These are phyloP conservation scores for Teratosphaeria nubilosa DNA, from an alignment of 2,329 filamentous ascomycete species.

Conservation along the genomic window DNA sequence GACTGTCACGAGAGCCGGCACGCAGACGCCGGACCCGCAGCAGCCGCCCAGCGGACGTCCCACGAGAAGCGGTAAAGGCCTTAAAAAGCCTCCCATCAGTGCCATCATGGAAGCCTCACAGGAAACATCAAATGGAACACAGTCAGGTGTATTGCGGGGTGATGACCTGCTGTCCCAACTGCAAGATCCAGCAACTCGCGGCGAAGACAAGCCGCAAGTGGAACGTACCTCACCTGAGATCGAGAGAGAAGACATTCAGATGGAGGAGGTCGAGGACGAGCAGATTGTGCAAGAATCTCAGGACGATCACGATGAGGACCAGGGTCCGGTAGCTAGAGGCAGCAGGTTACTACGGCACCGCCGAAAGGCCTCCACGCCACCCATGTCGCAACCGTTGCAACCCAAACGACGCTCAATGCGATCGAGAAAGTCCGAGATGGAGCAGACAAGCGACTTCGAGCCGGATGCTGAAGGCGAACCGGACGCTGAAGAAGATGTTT, in stretches of 20 bases:
- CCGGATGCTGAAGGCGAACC: slow-evolving; percentile 48
- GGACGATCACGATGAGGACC: slow-evolving; percentile 49
- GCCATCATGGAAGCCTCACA: slow-evolving; percentile 45
- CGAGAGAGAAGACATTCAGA: slow-evolving; percentile 13
- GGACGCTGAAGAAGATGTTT: slow-evolving; percentile 44
- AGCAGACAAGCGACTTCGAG: slow-evolving; percentile 56
- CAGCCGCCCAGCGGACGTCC: slow-evolving; percentile 28
- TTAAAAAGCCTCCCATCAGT: slow-evolving; percentile 36
- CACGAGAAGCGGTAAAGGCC: slow-evolving; percentile 37
- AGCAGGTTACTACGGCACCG: slow-evolving; percentile 29
- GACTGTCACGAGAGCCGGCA: slow-evolving; percentile 44
- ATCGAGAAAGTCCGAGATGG: slow-evolving; percentile 32
- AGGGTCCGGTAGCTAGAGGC: slow-evolving; percentile 39
- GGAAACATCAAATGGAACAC: slow-evolving; percentile 34
- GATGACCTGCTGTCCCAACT: slow-evolving; percentile 24
- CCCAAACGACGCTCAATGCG: slow-evolving; percentile 32
- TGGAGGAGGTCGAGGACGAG: slow-evolving; percentile 29
- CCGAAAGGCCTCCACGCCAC: slow-evolving; percentile 21
- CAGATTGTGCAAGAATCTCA: slow-evolving; percentile 35
- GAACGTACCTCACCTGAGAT: slow-evolving; percentile 16
- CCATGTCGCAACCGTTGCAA: slow-evolving; percentile 23
- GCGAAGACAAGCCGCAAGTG: slow-evolving; percentile 24
- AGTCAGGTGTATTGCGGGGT: slow-evolving; percentile 18
- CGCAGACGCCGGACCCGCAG: slow-evolving; percentile 38
- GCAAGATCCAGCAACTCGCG: slow-evolving; percentile 11